Evolutionary conservation across 371 early-diverging fungal species (phyloP).

Genomic region (Circinella umbellata): DNA sequence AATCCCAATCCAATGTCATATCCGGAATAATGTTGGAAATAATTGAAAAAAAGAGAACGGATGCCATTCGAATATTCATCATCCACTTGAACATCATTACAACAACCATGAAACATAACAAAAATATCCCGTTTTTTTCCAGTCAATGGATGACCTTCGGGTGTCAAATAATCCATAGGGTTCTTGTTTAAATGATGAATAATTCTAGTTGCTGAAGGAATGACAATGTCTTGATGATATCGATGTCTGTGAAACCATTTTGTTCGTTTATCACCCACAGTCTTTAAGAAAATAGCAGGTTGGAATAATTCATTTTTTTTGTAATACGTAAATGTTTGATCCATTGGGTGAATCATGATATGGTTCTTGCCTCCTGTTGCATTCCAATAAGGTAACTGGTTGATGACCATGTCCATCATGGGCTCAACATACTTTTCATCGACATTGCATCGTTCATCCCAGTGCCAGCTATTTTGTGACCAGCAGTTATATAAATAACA

Average conservation of each 20-base stretch:
- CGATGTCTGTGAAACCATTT: constrained; percentile 48
- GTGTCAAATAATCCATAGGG: no score
- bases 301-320: constrained; percentile 41
- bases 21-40: constrained; percentile 47
- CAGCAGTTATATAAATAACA: constrained; percentile 59
- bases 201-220: constrained; percentile 56
- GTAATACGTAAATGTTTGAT: constrained; percentile 56
- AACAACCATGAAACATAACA: constrained; percentile 57
- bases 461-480: constrained; percentile 46
- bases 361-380: constrained; percentile 47
- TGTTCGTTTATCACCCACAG: constrained; percentile 53
- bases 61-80: constrained; percentile 60
- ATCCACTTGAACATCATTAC: constrained; percentile 36
- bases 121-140: constrained; percentile 44
- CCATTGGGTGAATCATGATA: constrained; percentile 63
- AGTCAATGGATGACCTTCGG: constrained; percentile 26
- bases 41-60: constrained; percentile 48
- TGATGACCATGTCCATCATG: constrained; percentile 56
- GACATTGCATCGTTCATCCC: constrained; percentile 56
- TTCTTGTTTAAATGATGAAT: constrained; percentile 38
- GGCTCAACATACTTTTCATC: constrained; percentile 55
- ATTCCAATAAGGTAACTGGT: constrained; percentile 59
- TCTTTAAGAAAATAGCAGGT: constrained; percentile 56
- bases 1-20: constrained; percentile 49
- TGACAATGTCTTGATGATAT: constrained; percentile 56